Evolutionary conservation across 2,329 filamentous ascomycete genomes (phyloP), one percentile per base, ranked within the genome.

Genomic region (Bipolaris zeicola): DNA sequence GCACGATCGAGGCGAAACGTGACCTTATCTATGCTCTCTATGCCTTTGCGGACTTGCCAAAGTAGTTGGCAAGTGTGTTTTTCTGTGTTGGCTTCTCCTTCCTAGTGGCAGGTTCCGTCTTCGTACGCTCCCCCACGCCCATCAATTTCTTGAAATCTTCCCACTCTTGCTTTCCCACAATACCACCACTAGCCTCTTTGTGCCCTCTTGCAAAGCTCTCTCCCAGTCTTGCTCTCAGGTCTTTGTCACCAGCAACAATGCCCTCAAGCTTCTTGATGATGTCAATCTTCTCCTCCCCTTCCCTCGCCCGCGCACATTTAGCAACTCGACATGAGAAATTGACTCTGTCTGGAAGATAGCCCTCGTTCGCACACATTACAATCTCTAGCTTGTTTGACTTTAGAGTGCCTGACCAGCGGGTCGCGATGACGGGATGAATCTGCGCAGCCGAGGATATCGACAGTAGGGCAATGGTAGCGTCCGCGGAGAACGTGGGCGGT

Each of bases 251-350:
- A n/a, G 57, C 64, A 5, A 84, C 87, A 41, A 85, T 81, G 1
- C 71, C 78, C 63, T 80, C 79, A 24, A 89, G 65, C 1, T 80
- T 81, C 63, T 83, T 79, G 50, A 89, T 89, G 51, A 89, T 88
- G 56, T 89, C 83, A 8, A 89, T 83, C 1, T 84, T 82, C 3
- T 81, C 80, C 1, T 65, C 63, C 0, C 70, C 69, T 14, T 85
- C 81, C 26, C 79, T 76, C 14, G 73, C 78, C 56, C 82, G 76
- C 1, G 86, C 87, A 55, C 81, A 83, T 44, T 82, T 78, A 0
- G 87, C 81, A 6, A 89, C 76, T 1, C 87, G 82, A 60, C 87
- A 89, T 1, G 85, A 87, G 73, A 90, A 90, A 65, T 89, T 87
- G 22, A 90, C 86, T 70, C 84, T 81, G 1, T 79, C 85, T 0